A percentile compares a stretch with the other conserved stretches of the same genome.
These are phyloP conservation scores for Polysphondylium violaceum DNA, from an alignment of 78 protist genomes.

Conservation along the genomic window DNA sequence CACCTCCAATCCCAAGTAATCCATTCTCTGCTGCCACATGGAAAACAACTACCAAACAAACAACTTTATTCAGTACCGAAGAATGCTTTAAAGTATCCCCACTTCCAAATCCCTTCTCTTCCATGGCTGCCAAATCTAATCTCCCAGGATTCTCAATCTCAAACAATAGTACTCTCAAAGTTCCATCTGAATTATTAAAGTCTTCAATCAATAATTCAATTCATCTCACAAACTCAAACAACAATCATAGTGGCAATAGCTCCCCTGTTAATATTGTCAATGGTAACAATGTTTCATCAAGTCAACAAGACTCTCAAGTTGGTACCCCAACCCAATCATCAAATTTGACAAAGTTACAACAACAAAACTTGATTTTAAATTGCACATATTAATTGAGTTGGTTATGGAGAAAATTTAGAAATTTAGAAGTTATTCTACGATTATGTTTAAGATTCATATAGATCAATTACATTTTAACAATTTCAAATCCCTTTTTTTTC, in stretches of 20 bases:
- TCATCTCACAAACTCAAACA: not conserved
- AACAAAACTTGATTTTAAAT: conserved; percentile 74
- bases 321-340: conserved; percentile 11
- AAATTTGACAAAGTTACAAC: conserved; percentile 48
- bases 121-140: not conserved
- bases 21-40: conserved; percentile 1
- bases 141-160: conserved; percentile 16
- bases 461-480: too few relatives aligned
- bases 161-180: conserved; percentile 27
- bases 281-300: not conserved
- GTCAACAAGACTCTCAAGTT: not conserved
- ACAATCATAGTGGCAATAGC: not conserved
- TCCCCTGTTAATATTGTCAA: not conserved
- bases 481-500: too few relatives aligned
- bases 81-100: conserved; percentile 2
- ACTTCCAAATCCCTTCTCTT: conserved; percentile 66
- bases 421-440: too few relatives aligned
- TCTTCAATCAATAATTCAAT: conserved; percentile 14
- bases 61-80: not conserved
- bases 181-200: conserved; percentile 62
- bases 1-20: conserved; percentile 66
- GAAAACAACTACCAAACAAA: not conserved
- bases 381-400: conserved; percentile 56
- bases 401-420: too few relatives aligned
- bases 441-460: too few relatives aligned